Conservation (phyloP, 495 filamentous ascomycete species). For the Tirmania nivea region DNA sequence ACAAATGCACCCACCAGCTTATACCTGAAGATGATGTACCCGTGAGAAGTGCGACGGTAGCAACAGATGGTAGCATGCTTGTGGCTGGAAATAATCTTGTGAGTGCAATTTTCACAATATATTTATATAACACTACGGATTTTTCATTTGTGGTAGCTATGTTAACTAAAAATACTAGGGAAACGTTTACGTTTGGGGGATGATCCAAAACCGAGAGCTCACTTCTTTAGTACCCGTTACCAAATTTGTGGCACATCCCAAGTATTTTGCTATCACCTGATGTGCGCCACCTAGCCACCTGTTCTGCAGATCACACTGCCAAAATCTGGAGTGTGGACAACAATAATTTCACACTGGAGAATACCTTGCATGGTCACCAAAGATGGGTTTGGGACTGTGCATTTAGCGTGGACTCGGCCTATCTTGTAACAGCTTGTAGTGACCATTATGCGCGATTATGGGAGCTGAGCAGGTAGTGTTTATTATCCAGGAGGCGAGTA, state of each 20-base stretch:
- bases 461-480: constrained; percentile 43
- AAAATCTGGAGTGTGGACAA: constrained; percentile 86
- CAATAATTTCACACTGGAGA: constrained; percentile 56
- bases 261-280: constrained; percentile 87
- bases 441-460: constrained; percentile 95
- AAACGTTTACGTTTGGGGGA: constrained; percentile 90
- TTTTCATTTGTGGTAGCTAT: not conserved
- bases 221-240: constrained; percentile 80
- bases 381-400: constrained; percentile 99
- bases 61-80: constrained; percentile 81
- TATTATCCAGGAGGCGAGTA: not conserved
- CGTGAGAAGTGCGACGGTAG: constrained; percentile 83
- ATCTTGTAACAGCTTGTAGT: constrained; percentile 90
- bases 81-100: constrained; percentile 88
- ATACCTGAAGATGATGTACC: constrained; percentile 91
- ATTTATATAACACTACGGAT: not conserved
- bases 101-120: constrained; percentile 11
- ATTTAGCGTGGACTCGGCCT: constrained; percentile 88
- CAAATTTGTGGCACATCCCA: constrained; percentile 76
- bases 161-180: constrained; percentile 34
- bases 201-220: constrained; percentile 59
- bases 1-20: constrained; percentile 86
- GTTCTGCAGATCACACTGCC: constrained; percentile 91
- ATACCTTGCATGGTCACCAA: constrained; percentile 80
- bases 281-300: constrained; percentile 91